A percentile compares a stretch with the other conserved stretches of the same genome.
These are phyloP conservation scores for Cryptococcus hybrid DNA, from an alignment of 1,284 basidiomycete genomes.

Conservation along the genomic window DNA sequence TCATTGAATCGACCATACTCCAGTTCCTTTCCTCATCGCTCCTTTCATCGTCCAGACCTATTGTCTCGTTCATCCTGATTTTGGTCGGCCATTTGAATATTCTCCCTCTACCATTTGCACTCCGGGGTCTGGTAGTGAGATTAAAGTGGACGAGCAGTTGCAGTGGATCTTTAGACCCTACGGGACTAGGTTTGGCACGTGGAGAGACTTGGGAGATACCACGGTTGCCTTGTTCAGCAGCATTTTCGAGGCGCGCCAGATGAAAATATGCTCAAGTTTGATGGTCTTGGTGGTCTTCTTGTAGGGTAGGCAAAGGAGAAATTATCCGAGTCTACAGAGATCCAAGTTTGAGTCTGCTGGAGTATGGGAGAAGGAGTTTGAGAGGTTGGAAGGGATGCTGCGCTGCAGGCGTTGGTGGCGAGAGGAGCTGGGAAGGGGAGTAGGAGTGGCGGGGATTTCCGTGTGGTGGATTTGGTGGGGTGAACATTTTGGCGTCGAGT, in stretches of 20 bases:
- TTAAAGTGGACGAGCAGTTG: neutral
- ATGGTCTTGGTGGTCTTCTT: constrained; percentile 61
- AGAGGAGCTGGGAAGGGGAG: constrained; percentile 1
- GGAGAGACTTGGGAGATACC: constrained; percentile 33
- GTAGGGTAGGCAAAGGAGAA: constrained; percentile 60
- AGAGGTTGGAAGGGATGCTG: constrained; percentile 56
- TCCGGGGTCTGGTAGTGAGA: neutral
- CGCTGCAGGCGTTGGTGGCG: constrained; percentile 10
- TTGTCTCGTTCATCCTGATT: constrained; percentile 3
- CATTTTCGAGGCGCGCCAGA: constrained; percentile 5
- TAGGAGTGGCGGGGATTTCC: constrained; percentile 1
- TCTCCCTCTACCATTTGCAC: constrained; percentile 3
- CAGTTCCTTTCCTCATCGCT: constrained; percentile 60
- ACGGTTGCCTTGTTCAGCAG: constrained; percentile 29
- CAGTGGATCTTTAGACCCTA: constrained; percentile 1
- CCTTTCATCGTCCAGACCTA: constrained; percentile 48
- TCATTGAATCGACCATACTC: constrained; percentile 90
- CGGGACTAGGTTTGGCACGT: constrained; percentile 14
- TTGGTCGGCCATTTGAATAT: constrained; percentile 4
- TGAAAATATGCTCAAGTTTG: constrained; percentile 59
- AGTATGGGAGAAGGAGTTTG: constrained; percentile 76
- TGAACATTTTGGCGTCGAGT: neutral
- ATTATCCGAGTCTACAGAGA: constrained; percentile 67
- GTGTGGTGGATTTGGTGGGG: constrained; percentile 11
- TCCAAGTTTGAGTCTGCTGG: constrained; percentile 67